Evolutionary conservation across 1,139 yeast genomes (phyloP).

Genomic region (Debaryomyces sp.): DNA sequence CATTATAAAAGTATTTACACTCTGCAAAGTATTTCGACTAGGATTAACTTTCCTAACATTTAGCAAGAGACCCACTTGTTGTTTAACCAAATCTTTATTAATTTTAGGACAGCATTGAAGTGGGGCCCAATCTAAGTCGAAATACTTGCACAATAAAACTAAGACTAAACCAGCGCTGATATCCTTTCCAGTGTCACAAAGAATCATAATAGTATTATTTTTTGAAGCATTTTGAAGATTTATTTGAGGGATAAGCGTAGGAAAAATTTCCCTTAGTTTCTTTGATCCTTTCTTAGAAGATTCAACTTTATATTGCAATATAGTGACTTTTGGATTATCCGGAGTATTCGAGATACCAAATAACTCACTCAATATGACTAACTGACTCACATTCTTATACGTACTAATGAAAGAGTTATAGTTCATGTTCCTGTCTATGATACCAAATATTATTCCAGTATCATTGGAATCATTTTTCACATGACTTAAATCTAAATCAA

Average conservation of each 20-base stretch:
- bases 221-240: conserved; percentile 13
- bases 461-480: conserved; percentile 15
- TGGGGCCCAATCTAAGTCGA: conserved; percentile 42
- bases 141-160: conserved; percentile 50
- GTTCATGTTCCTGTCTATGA: conserved; percentile 19
- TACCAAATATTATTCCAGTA: conserved; percentile 37
- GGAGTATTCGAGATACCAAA: conserved; percentile 22
- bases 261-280: conserved; percentile 47
- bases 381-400: conserved; percentile 15
- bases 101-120: conserved; percentile 21
- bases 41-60: conserved; percentile 61
- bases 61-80: conserved; percentile 56
- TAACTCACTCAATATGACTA: conserved; percentile 31
- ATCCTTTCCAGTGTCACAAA: conserved; percentile 71
- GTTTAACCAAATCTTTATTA: conserved; percentile 57
- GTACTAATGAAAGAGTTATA: conserved; percentile 13
- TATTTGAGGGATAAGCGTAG: conserved; percentile 31
- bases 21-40: conserved; percentile 73
- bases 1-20: conserved; percentile 53
- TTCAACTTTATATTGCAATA: conserved; percentile 31
- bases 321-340: conserved; percentile 11
- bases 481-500: conserved; percentile 12
- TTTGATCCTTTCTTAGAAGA: conserved; percentile 67
- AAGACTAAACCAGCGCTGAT: conserved; percentile 64
- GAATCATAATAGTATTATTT: conserved; percentile 31